Base-by-base conservation (phyloP, 2,329 filamentous ascomycete genomes). In the Bipolaris bicolor region DNA sequence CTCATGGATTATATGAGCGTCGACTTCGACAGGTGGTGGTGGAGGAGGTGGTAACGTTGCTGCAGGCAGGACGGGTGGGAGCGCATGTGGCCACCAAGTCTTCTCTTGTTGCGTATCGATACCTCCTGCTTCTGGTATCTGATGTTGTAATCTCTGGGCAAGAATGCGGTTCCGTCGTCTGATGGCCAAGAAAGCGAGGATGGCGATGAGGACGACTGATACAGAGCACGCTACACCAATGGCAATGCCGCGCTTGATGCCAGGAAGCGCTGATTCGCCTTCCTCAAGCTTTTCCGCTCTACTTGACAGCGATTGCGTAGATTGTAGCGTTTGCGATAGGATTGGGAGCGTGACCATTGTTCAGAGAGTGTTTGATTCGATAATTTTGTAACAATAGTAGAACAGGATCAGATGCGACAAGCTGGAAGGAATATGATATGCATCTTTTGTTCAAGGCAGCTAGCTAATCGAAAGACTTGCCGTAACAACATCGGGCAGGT, bases 161-260 rank as follows among this genome's bases (percentile, higher is more conserved):
- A 52, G 39, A 18, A 49, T 22, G 45, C 61, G 58, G 29, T 63
- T 65, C 11, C 68, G 62, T 44, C 66, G 67, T 44, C 60, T 63
- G 50, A 66, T 49, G 39, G 62, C 65, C 41, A 66, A 62, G 50
- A 63, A 60, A 7, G 67, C 62, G 29, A 71, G 53, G 22, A 69
- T 53, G 1, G 60, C 65, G 40, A 70, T 61, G 48, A 69, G 49
- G 24, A 71, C 58, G 29, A 69, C 44, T 10, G 58, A 59, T 4
- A 70, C 61, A 7, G 63, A 70, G 22, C 64, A 64, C 7, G 65
- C 67, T 18, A 70, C 64, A 9, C 69, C 69, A 29, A 71, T 70
- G 16, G 66, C 69, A 22, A 71, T 70, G 18, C 69, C 69, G 26
- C 69, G 65, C 47, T 71, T 71, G 60, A 71, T 69, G 7, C 69